These are phyloP conservation scores for Clavulina sp. DNA, from an alignment of 768 basidiomycete species.

Conservation along the genomic window DNA sequence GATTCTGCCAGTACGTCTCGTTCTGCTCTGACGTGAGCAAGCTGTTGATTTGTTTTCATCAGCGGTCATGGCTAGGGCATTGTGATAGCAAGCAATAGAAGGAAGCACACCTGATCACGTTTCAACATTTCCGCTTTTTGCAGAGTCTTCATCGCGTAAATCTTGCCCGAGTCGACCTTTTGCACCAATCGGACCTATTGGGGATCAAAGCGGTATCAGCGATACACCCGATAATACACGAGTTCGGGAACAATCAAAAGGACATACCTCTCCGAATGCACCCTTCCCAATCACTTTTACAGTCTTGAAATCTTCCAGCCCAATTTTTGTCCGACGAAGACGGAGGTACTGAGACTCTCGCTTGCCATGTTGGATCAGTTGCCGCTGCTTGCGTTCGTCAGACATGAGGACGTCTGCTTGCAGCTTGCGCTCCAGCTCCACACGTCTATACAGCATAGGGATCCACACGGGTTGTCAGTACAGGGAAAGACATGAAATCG, in stretches of 20 bases:
- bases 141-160: slow-evolving; percentile 97
- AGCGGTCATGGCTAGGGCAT: slow-evolving; percentile 4
- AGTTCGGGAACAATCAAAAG: neutral
- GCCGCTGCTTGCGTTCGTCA: slow-evolving; percentile 74
- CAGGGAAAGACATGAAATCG: neutral
- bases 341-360: slow-evolving; percentile 82
- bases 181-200: slow-evolving; percentile 78
- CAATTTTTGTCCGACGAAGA: slow-evolving; percentile 73
- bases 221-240: neutral
- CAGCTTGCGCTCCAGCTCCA: slow-evolving; percentile 69
- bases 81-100: neutral
- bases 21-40: slow-evolving; percentile 95
- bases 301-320: slow-evolving; percentile 82
- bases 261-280: slow-evolving; percentile 81
- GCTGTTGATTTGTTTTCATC: too few species aligned
- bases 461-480: neutral
- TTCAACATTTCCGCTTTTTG: slow-evolving; percentile 98
- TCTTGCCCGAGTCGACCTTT: slow-evolving; percentile 91
- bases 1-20: slow-evolving; percentile 93
- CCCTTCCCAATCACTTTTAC: slow-evolving; percentile 99
- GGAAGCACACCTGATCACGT: slow-evolving; percentile 70
- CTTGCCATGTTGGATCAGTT: slow-evolving; percentile 66
- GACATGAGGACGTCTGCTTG: slow-evolving; percentile 49
- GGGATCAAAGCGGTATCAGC: neutral
- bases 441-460: slow-evolving; percentile 36